These are phyloP conservation scores for Ogataea dorogensis DNA, from an alignment of 805 yeast species.

Conservation along the genomic window DNA sequence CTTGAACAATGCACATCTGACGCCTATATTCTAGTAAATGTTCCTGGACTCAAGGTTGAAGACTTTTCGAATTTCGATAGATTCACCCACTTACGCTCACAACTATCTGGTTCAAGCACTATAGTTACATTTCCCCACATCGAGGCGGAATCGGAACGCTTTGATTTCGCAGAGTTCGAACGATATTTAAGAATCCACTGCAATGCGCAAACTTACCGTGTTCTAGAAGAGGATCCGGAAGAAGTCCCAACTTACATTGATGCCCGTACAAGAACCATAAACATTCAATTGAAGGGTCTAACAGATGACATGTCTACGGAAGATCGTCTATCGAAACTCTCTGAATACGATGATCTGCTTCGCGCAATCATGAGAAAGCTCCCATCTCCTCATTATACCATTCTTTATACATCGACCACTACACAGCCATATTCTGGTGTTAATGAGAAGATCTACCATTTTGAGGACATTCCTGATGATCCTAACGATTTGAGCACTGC, in stretches of 20 bases:
- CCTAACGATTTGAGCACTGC: slow-evolving; percentile 34
- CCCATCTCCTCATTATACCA: slow-evolving; percentile 71
- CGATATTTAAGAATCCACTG: slow-evolving; percentile 47
- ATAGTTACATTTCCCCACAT: slow-evolving; percentile 57
- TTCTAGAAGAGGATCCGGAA: slow-evolving; percentile 40
- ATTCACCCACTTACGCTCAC: slow-evolving; percentile 51
- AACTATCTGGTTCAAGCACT: slow-evolving; percentile 57
- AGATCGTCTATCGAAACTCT: slow-evolving; percentile 25
- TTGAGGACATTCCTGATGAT: slow-evolving; percentile 34
- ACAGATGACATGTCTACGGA: slow-evolving; percentile 43
- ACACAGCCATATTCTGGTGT: slow-evolving; percentile 21
- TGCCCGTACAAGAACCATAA: slow-evolving; percentile 58
- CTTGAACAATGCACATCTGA: slow-evolving; percentile 48
- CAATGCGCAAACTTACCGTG: slow-evolving; percentile 44
- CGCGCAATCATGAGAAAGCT: slow-evolving; percentile 59
- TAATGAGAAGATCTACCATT: slow-evolving; percentile 16
- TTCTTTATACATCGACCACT: slow-evolving; percentile 53
- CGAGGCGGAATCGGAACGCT: slow-evolving; percentile 30
- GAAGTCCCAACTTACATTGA: slow-evolving; percentile 60
- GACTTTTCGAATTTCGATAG: slow-evolving; percentile 43
- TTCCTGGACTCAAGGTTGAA: slow-evolving; percentile 49
- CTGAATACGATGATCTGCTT: slow-evolving; percentile 36
- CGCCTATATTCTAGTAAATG: slow-evolving; percentile 54
- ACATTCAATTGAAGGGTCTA: slow-evolving; percentile 54
- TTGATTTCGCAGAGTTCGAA: slow-evolving; percentile 44